Evolutionary conservation across 2,329 filamentous ascomycete genomes (phyloP).

Genomic region (Colletotrichum endophyticum): DNA sequence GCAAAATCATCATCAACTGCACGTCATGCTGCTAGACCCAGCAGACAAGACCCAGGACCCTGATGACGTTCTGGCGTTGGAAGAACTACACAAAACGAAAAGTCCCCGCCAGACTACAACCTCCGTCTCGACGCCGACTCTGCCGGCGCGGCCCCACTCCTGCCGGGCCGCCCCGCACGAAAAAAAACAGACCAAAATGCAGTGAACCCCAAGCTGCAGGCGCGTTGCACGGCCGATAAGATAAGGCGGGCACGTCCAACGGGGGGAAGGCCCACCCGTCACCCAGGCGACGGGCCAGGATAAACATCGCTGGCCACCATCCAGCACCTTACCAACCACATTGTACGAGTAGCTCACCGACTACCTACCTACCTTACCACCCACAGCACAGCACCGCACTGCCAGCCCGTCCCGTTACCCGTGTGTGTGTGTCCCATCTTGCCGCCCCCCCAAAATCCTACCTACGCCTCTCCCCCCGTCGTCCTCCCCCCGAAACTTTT

Average conservation of each 20-base stretch:
- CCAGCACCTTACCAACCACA: neutral
- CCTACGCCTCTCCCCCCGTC: neutral
- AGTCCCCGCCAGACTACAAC: neutral
- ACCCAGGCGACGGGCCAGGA: conserved; percentile 10
- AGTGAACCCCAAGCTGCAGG: conserved; percentile 5
- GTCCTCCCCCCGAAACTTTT: neutral
- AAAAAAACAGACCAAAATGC: neutral
- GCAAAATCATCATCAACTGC: neutral
- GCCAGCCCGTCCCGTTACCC: neutral
- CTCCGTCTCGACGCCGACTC: neutral
- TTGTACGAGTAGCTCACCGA: conserved; percentile 10
- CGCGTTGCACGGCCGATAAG: conserved; percentile 11
- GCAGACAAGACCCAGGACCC: neutral
- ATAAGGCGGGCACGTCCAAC: neutral
- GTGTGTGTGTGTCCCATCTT: neutral
- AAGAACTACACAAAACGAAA: neutral
- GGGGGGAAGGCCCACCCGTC: conserved; percentile 3
- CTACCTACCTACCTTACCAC: neutral
- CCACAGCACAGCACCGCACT: neutral
- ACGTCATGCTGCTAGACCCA: neutral
- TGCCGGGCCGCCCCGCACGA: conserved; percentile 12
- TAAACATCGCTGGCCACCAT: conserved; percentile 8
- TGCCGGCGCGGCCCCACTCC: neutral
- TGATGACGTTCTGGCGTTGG: neutral
- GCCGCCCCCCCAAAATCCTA: neutral